A percentile compares a stretch with the other conserved stretches of the same genome.
phyloP scores from a whole-genome alignment of 2,329 filamentous ascomycete genomes.

The Sclerotinia glacialis region DNA sequence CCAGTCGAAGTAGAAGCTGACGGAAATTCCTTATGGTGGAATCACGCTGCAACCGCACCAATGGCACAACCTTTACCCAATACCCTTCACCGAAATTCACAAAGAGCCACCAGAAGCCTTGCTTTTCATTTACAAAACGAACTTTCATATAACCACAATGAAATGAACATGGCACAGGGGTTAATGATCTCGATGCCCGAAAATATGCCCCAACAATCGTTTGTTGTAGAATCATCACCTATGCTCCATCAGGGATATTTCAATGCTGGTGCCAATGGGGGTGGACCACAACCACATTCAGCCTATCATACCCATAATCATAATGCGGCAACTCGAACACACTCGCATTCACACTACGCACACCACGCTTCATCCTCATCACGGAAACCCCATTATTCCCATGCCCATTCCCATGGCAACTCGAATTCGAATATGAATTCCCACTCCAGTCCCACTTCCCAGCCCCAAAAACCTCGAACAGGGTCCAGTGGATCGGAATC shows the following conservation, averaged over 20 bases:
- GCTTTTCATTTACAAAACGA: constrained; percentile 37
- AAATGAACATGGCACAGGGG: constrained; percentile 28
- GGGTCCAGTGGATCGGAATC: constrained; percentile 27
- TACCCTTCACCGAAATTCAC: constrained; percentile 32
- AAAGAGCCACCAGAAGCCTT: constrained; percentile 35
- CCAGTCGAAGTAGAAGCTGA: constrained; percentile 25
- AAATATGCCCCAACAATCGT: constrained; percentile 28
- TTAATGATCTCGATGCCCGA: constrained; percentile 38
- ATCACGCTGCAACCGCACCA: constrained; percentile 32
- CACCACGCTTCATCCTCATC: constrained; percentile 16
- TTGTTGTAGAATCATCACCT: constrained; percentile 29
- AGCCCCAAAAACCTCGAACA: constrained; percentile 19
- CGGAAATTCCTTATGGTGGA: constrained; percentile 35
- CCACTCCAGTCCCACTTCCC: background rate
- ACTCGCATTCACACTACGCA: constrained; percentile 21
- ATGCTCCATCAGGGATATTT: constrained; percentile 29
- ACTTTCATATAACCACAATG: constrained; percentile 30
- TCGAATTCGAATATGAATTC: too few species aligned
- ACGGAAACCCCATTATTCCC: constrained; percentile 20
- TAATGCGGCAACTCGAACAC: constrained; percentile 10
- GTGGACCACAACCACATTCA: constrained; percentile 18
- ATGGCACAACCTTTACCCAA: constrained; percentile 35
- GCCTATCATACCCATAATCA: constrained; percentile 14
- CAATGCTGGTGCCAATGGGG: background rate
- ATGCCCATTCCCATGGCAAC: background rate